Base-by-base conservation (phyloP, 2,329 filamentous ascomycete genomes). In the Diplodia sapinea region DNA sequence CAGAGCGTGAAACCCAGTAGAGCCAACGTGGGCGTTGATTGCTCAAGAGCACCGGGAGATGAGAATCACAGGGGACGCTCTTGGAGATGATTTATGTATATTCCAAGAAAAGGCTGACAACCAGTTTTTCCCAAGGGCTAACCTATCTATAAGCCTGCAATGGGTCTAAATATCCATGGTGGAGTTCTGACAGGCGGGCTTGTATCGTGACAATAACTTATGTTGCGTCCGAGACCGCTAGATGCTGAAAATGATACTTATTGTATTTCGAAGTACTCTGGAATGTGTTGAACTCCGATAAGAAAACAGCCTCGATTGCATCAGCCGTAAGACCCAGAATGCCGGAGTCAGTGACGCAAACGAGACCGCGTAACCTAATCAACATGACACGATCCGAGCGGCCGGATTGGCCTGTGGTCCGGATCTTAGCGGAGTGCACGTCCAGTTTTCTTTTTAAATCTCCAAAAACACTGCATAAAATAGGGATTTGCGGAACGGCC, bases 1-100 rank as follows among this genome's bases (percentile, higher is more conserved):
- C 79, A 77, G 77, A 78, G 72, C 7, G 43, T 47, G 71, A 74
- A 26, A 73, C 80, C 72, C 72, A 73, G 20, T 40, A 11, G 36
- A 23, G 40, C 78, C 79, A 72, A 79, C 79, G 79, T 80, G 79
- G 74, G 79, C 79, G 80, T 81, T 79, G 74, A 80, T 77, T 79
- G 74, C 80, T 75, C 31, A 26, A 33, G n/a, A n/a, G 17, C 6
- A 11, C 43, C 20, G 20, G 6, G 11, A n/a, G 2, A n/a, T 20
- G 43, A 17, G 3, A 47, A 20, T 20, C 43, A 3, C n/a, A n/a
- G 11, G n/a, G 17, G n/a, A 20, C n/a, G 43, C 43, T 20, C 43
- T 11, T 4, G 4, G 26, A 4, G 26, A 26, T 26, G 26, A 26
- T 26, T 26, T 26, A 26, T 26, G 26, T 26, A 26, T 26, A 26